Base-by-base conservation (phyloP, 805 yeast genomes). In the Saccharomycopsis sp. region DNA sequence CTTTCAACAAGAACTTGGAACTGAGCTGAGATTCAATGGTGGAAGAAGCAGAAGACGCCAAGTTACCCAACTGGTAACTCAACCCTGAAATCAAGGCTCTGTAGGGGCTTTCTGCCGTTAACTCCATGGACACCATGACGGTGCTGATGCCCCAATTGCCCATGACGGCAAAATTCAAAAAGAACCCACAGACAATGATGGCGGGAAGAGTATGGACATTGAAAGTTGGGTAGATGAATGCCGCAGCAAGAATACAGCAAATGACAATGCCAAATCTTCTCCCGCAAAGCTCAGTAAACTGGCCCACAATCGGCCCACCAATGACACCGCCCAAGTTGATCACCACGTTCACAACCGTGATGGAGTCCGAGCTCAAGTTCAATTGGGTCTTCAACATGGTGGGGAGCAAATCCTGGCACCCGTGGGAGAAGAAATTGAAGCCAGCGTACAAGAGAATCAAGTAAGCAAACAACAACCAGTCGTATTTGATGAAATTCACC, bases 131-230 rank as follows among this genome's bases (percentile, higher is more conserved):
- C 40, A 77, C 60, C 56, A 76, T 80, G 43, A 75, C 65, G 40
- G 83, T 83, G 40, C 71, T 64, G 31, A 75, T 76, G 51, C 83
- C 83, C 78, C 80, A 77, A 20, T 77, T 75, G 52, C 83, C 83
- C 59, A 75, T 81, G 39, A 77, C 81, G 45, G 69, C 72, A 53
- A 71, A 71, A 53, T 76, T 82, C 45, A 76, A 57, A 60, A 73
- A 75, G 55, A 76, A 75, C 1, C 62, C 80, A 47, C 77, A 79
- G 0, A 77, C 79, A 49, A 70, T 69, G 43, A 72, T 67, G 13
- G 68, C 77, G 31, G 60, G 55, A 29, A 61, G 59, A 25, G 57
- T 57, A 56, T 66, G 33, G 52, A 71, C 52, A 58, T 65, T 73
- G 1, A 75, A 77, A 75, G 78, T 73, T 49, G 83, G 83, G 51